phyloP scores from a whole-genome alignment of 2,329 filamentous ascomycete genomes.

The Didymella lethalis region DNA sequence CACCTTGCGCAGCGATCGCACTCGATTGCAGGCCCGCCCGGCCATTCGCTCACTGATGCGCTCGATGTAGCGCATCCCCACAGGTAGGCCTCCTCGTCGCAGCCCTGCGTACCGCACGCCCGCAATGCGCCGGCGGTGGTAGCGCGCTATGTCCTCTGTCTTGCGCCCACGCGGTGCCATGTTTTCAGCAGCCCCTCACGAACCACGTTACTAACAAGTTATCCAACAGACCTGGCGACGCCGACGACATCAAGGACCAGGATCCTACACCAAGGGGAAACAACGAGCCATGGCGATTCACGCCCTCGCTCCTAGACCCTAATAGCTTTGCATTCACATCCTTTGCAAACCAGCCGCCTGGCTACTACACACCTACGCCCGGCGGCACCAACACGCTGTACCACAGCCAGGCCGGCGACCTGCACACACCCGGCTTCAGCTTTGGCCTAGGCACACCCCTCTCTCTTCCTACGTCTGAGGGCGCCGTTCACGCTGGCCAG shows the following conservation, averaged over 20 bases:
- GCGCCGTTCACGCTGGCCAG: constrained; percentile 67
- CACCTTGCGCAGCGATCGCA: constrained; percentile 64
- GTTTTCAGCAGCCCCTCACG: constrained; percentile 1
- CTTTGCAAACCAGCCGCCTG: constrained; percentile 80
- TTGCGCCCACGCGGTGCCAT: constrained; percentile 8
- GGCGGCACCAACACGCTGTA: constrained; percentile 82
- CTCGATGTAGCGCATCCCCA: constrained; percentile 55
- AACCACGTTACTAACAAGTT: constrained; percentile 21
- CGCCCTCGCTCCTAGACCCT: constrained; percentile 86
- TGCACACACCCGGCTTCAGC: constrained; percentile 81
- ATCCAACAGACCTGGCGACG: constrained; percentile 54
- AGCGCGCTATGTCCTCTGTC: constrained; percentile 10
- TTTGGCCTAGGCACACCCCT: constrained; percentile 81
- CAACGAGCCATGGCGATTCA: constrained; percentile 85
- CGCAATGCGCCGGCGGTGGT: constrained; percentile 6
- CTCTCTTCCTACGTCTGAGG: constrained; percentile 77
- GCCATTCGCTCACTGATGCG: constrained; percentile 57
- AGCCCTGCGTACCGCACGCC: constrained; percentile 15
- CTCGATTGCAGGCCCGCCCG: constrained; percentile 51
- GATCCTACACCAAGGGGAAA: constrained; percentile 83
- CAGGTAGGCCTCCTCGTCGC: constrained; percentile 50
- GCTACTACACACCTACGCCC: constrained; percentile 88
- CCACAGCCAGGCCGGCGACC: constrained; percentile 82
- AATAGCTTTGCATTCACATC: constrained; percentile 81
- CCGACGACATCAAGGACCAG: constrained; percentile 71